Base-by-base conservation (phyloP, 2,329 filamentous ascomycete species). In the Curvularia spicifera region DNA sequence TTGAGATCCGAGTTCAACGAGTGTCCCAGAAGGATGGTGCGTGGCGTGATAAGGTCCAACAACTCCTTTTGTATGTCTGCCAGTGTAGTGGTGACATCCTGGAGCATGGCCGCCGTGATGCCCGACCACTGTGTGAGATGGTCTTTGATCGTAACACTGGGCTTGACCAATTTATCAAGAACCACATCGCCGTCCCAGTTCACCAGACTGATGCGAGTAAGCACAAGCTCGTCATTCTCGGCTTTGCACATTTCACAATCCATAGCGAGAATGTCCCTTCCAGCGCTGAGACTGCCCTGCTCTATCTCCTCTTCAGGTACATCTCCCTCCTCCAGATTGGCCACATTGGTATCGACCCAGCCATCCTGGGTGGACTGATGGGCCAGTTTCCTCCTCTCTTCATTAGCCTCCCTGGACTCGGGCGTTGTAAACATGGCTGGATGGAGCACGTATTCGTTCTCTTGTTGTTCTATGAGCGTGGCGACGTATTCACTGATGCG, bases 241-340 rank as follows among this genome's bases (percentile, higher is more conserved):
- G 93, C 96, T 79, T 92, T 88, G 75, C 93, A 97, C 95, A 99
- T 99, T 78, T 99, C 95, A 78, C 95, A 99, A 75, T 99, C 95
- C 53, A 99, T 82, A 1, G 92, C 89, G 48, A 96, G 81, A 10
- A 97, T 81, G 37, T 89, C 85, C 61, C 92, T 87, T 35, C 93
- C 95, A 29, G 87, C 91, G 0, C 92, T 96, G 57, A 97, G 80
- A 75, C 92, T 94, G 54, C 93, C 94, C 66, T 88, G 80, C 76
- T 96, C 83, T 57, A 96, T 87, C 53, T 93, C 86, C 5, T 78
- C 76, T 50, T 93, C 89, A 2, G 89, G 86, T 6, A 89, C 83
- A 48, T 85, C 77, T 3, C 88, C 91, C 31, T 91, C 89, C 46
- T 88, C 85, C 7, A 92, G 78, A 42, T 77, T 82, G 40, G 85